Evolutionary conservation across 2,329 filamentous ascomycete genomes (phyloP), one percentile per base, ranked within the genome.

Genomic region (Tolypocladium cylindrosporum): DNA sequence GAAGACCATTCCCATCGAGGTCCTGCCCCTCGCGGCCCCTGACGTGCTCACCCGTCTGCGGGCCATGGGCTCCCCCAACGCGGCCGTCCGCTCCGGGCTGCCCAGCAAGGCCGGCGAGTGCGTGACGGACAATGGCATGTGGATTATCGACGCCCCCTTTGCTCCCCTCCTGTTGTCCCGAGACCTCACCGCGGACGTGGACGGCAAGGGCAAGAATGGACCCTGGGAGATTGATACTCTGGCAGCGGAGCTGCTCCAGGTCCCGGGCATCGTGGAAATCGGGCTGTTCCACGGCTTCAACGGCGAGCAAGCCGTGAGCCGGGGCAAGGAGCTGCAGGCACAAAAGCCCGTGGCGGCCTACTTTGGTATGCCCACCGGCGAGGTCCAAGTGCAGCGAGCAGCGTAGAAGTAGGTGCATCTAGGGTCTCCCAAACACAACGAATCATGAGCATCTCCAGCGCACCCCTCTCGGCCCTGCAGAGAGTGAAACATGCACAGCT

Each of bases 281-380:
- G 94, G 94, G 16, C 80, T 99, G 52, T 99, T 99, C 77, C 84
- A 86, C 48, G 93, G 93, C 4, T 70, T 86, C 66, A 92, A 93
- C 60, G 93, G 93, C 0, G 77, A 83, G 19, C 79, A 95, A 71
- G 82, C 81, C 48, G 77, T 68, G 24, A 64, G 65, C 40, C 59
- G 80, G 57, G 77, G 80, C 59, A 79, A 84, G 62, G 77, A 80
- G 57, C 74, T 84, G 54, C 87, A 89, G 54, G 91, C 90, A 1
- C 91, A 97, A 76, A 96, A 93, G 75, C 94, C 94, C 0, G 82
- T 97, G 14, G 91, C 91, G 36, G 92, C 91, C 31, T 99, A 97
- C 76, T 99, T 97, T 74, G 94, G 94, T 41, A 89, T 94, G 84
- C 83, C 88, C 51, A 89, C 90, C 68, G 89, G 89, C 16, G 75